Percentiles rank a stretch among this genome's conserved stretches.
Evolutionary conservation across 208 protist genomes (phyloP).

Genomic region (Hexamita inflata): DNA sequence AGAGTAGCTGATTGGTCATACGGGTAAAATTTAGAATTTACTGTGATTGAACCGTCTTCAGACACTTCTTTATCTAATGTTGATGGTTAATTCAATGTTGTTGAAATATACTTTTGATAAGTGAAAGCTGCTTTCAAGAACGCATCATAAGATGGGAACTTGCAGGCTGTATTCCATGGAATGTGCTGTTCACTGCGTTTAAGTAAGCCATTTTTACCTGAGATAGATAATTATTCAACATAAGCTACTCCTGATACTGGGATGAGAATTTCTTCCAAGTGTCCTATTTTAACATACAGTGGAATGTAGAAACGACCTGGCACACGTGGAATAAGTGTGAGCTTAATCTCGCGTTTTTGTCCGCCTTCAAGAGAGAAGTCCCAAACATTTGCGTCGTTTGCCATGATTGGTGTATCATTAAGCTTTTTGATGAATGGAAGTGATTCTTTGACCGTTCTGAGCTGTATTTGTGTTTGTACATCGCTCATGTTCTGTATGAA

Average conservation of each 20-base stretch:
- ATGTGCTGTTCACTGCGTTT: neutral
- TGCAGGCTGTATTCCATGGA: neutral
- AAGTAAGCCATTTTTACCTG: neutral
- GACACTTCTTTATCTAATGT: too few relatives aligned
- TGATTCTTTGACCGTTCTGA: neutral
- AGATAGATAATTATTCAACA: neutral
- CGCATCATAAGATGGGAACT: neutral
- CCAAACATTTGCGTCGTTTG: neutral
- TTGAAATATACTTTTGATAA: neutral
- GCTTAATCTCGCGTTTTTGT: neutral
- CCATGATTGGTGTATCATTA: neutral
- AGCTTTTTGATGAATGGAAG: slow-evolving; percentile 1
- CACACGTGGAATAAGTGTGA: neutral
- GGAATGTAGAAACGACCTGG: slow-evolving; percentile 14
- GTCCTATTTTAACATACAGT: slow-evolving; percentile 6
- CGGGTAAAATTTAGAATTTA: too few relatives aligned
- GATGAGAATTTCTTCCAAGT: neutral
- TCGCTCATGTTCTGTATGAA: neutral
- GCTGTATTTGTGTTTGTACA: neutral
- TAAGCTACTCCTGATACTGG: neutral
- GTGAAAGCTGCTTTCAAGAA: neutral
- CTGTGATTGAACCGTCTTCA: too few relatives aligned
- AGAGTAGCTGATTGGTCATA: too few relatives aligned
- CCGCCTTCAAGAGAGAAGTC: neutral
- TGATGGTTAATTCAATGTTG: neutral